Base-by-base conservation (phyloP, 1,284 basidiomycete species). In the Ceratobasidium sp. region DNA sequence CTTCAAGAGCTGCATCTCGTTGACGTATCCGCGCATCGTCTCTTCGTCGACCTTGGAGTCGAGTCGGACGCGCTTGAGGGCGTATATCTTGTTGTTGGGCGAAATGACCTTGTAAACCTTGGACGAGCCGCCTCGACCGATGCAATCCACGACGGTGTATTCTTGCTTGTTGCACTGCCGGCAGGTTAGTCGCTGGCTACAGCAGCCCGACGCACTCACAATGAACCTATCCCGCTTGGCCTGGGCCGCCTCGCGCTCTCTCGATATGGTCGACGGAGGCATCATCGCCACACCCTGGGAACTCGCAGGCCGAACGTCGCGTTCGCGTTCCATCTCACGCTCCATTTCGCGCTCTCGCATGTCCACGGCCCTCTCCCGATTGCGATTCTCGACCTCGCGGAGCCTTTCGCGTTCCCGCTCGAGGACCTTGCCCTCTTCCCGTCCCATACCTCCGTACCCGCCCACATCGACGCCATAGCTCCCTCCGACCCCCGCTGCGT, bases 41-140 rank as follows among this genome's bases (percentile, higher is more conserved):
- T 96, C 93, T 0, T 85, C 78, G 73, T 97, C 95, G 4, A 89
- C 89, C 75, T 89, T 89, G 10, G 38, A 34, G 75, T 96, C 93
- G 15, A 97, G 82, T 17, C 88, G 85, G 20, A 97, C 94, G 42
- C 90, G 87, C 77, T 97, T 97, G 76, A 97, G 85, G 12, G 95
- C 95, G 75, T 86, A 93, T 45, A 96, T 83, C 75, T 91, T 88
- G 76, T 91, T 91, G 56, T 83, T 81, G 27, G 84, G 81, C 75
- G 87, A 91, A 76, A 96, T 84, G 12, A 96, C 94, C 31, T 93
- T 90, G 78, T 90, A 97, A 22, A 97, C 95, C 62, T 92, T 90
- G n/a, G 94, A 96, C 8, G 93, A 91, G 0, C 95, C 95, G 43
- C 95, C 95, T 76, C 90, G 92, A 43, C 95, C 95, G 65, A 98